These are phyloP conservation scores for Amyloporia xantha DNA, from an alignment of 768 basidiomycete species.

Conservation along the genomic window DNA sequence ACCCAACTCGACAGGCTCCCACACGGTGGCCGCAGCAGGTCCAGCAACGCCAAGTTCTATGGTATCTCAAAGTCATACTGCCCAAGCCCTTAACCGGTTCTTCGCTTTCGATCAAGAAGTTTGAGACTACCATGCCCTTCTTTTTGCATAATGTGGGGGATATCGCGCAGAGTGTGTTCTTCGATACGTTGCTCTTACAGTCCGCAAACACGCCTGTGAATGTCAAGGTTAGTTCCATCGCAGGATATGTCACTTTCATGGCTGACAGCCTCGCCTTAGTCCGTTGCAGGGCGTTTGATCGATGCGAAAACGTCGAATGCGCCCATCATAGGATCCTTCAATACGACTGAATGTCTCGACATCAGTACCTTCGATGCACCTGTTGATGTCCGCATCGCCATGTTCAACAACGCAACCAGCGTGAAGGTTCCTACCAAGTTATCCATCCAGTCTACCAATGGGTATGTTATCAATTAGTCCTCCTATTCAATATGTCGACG, in stretches of 20 bases:
- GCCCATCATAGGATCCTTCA: slow-evolving; percentile 33
- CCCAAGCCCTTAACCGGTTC: too few species aligned
- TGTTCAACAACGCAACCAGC: slow-evolving; percentile 25
- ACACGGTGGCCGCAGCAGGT: neutral
- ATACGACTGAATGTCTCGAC: slow-evolving; percentile 19
- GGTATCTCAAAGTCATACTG: slow-evolving; percentile 20
- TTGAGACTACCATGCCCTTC: slow-evolving; percentile 24
- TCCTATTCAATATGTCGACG: neutral
- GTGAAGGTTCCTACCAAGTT: slow-evolving; percentile 29
- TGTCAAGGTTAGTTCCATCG: slow-evolving; percentile 21
- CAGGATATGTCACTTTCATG: too few species aligned
- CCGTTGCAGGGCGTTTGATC: slow-evolving; percentile 26
- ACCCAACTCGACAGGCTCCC: slow-evolving; percentile 4
- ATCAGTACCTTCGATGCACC: slow-evolving; percentile 30
- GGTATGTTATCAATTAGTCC: slow-evolving; percentile 27
- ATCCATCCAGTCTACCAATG: slow-evolving; percentile 34
- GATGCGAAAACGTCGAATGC: slow-evolving; percentile 27
- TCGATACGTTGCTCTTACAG: slow-evolving; percentile 20
- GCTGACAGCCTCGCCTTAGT: neutral
- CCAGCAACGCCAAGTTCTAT: slow-evolving; percentile 23
- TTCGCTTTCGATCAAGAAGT: slow-evolving; percentile 21
- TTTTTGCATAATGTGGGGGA: slow-evolving; percentile 25
- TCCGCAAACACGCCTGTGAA: slow-evolving; percentile 22
- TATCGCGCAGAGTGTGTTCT: slow-evolving; percentile 23
- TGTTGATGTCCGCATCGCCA: slow-evolving; percentile 29